These are phyloP conservation scores for Wilhelminamyces savonicus DNA, from an alignment of 805 yeast genomes.

Conservation along the genomic window DNA sequence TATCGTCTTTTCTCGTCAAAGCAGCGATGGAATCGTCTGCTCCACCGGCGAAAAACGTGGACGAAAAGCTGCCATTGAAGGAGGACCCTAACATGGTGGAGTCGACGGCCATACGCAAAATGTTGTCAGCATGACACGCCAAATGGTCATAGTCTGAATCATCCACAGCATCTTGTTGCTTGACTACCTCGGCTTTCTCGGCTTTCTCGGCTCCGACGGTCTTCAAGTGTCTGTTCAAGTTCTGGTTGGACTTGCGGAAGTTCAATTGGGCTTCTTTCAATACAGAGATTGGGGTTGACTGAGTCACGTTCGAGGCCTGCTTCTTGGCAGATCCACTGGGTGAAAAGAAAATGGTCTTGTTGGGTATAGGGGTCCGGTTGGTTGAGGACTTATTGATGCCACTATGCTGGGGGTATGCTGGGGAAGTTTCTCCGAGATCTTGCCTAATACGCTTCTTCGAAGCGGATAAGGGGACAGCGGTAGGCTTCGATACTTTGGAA, in stretches of 20 bases:
- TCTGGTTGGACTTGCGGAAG: conserved; percentile 8
- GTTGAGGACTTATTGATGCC: conserved; percentile 5
- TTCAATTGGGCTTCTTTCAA: conserved; percentile 13
- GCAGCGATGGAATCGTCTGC: conserved; percentile 25
- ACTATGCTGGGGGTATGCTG: too few relatives aligned
- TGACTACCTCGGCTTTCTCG: too few relatives aligned
- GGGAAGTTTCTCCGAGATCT: too few relatives aligned
- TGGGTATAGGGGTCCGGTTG: conserved; percentile 20
- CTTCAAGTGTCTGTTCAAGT: too few relatives aligned
- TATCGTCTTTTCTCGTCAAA: conserved; percentile 8
- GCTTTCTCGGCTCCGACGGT: too few relatives aligned
- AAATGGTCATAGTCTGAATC: conserved; percentile 29
- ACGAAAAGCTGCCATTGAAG: conserved; percentile 30
- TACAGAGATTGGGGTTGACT: conserved; percentile 21
- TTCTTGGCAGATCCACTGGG: conserved; percentile 13
- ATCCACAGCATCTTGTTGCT: conserved; percentile 6
- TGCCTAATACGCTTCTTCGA: too few relatives aligned
- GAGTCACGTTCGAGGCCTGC: conserved; percentile 10
- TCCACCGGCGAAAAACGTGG: conserved; percentile 23
- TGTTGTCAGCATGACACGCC: conserved; percentile 42
- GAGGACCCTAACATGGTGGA: conserved; percentile 40
- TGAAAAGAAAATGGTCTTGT: conserved; percentile 21
- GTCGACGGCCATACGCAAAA: conserved; percentile 42
- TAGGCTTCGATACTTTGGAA: too few relatives aligned
- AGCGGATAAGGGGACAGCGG: too few relatives aligned